Evolutionary conservation across 164 flowering plant species (phyloP).

Genomic region (Magnolia changhungtana): DNA sequence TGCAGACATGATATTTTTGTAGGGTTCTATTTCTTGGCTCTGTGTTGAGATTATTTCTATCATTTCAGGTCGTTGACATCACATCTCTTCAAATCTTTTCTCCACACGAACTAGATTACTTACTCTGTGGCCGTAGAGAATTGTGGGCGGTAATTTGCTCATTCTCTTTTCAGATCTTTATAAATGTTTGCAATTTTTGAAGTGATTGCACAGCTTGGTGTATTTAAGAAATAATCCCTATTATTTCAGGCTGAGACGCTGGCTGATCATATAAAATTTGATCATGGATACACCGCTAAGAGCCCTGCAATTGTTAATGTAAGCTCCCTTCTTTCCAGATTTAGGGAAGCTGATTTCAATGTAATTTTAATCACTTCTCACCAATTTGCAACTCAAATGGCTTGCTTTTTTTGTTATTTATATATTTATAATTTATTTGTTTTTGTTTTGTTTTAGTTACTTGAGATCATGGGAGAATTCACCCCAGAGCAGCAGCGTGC

Average conservation of each 20-base stretch:
- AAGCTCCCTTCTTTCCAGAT: conserved; percentile 12
- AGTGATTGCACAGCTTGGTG: background rate
- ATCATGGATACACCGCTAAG: conserved; percentile 96
- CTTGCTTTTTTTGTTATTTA: background rate
- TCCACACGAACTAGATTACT: conserved; percentile 78
- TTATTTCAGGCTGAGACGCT: conserved; percentile 76
- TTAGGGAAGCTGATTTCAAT: background rate
- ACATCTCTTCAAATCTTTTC: conserved; percentile 87
- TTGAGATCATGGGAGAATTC: conserved; percentile 96
- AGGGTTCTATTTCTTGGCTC: background rate
- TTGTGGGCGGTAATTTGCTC: conserved; percentile 76
- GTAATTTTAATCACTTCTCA: too few species aligned
- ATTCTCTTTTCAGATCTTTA: background rate
- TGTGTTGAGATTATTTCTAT: background rate
- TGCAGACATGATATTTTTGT: background rate
- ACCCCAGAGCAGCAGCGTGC: conserved; percentile 92
- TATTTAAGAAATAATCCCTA: background rate
- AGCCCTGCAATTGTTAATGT: conserved; percentile 88
- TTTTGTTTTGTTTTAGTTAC: conserved; percentile 48
- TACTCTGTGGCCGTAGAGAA: conserved; percentile 96
- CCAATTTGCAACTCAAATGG: background rate
- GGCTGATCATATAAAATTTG: conserved; percentile 93
- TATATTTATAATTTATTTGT: too few species aligned
- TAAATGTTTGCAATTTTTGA: background rate
- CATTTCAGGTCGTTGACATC: conserved; percentile 80